Base-by-base conservation (phyloP, 257 asterid genomes). In the Gentiana macrophylla region DNA sequence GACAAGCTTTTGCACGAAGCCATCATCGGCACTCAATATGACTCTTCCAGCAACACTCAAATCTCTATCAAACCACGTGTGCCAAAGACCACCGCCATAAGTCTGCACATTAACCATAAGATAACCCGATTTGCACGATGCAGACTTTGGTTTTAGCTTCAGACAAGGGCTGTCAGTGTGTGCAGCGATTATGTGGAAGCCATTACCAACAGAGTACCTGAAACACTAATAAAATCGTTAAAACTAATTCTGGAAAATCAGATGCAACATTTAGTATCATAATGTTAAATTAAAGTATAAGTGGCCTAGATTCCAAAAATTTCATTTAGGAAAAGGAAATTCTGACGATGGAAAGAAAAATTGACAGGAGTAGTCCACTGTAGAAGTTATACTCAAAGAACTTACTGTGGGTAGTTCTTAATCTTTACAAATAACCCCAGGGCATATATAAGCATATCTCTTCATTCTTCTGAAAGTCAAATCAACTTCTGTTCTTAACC, bases 161-260 rank as follows among this genome's bases (percentile, higher is more conserved):
- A 92, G 89, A 73, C 98, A 91, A 37, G 98, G 98, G 78, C 98
- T 92, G 72, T 91, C 97, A 49, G 94, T 91, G 68, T 91, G 98
- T 24, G 98, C 98, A 68, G 97, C 98, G 66, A 91, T 91, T 57
- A 85, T 82, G 64, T 91, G 93, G 78, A 87, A 91, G 62, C 97
- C 97, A 53, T 85, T 75, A 60, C 95, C 92, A 68, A 60, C 55
- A 36, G 95, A 78, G 76, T 84, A 87, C 88, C 98, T 91, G 95
- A 80, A 84, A 76, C 67, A 70, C 70, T 59, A 69, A 43, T 57
- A 54, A 36, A 64, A 49, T 37, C 65, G 59, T 70, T 49, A 62
- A 55, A 64, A 68, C 71, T 61, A n/a, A 62, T 50, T 45, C 35
- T 24, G 52, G 38, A 54, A 15, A 52, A 56, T 41, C 12, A 51